Percentiles rank a stretch among this genome's conserved stretches.
Evolutionary conservation across 768 basidiomycete genomes (phyloP).

Genomic region (Boletus rex-veris): DNA sequence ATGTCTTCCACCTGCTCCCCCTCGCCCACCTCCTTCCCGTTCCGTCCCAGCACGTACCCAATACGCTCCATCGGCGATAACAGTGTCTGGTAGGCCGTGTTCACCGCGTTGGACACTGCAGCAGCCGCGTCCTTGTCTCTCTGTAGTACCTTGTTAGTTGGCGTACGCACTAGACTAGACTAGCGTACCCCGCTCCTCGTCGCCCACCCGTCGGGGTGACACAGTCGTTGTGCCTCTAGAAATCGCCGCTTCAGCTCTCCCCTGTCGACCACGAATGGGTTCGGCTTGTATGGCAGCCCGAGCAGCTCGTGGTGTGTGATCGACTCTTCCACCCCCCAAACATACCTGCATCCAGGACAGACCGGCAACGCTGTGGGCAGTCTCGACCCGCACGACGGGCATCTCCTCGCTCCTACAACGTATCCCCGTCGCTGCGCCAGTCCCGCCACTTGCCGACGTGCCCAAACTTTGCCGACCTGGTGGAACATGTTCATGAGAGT

Average conservation of each 20-base stretch:
- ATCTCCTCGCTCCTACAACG: conserved; percentile 28
- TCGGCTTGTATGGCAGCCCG: conserved; percentile 54
- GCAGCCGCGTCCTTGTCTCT: conserved; percentile 21
- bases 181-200: conserved; percentile 53
- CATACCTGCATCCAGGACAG: conserved; percentile 68
- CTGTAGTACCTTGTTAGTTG: conserved; percentile 17
- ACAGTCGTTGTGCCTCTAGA: conserved; percentile 64
- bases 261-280: conserved; percentile 69
- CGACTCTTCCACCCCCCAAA: conserved; percentile 53
- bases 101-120: conserved; percentile 65
- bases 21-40: conserved; percentile 60
- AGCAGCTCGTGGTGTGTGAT: conserved; percentile 68
- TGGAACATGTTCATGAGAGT: conserved; percentile 11
- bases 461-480: conserved; percentile 10
- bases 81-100: conserved; percentile 78
- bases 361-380: conserved; percentile 69
- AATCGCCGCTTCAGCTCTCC: conserved; percentile 61
- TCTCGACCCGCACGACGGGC: conserved; percentile 59
- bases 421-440: conserved; percentile 17
- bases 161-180: conserved; percentile 1
- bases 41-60: conserved; percentile 72
- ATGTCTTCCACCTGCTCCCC: conserved; percentile 69
- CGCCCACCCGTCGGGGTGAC: conserved; percentile 88
- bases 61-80: conserved; percentile 69
- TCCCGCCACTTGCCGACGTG: background rate